Base-by-base conservation (phyloP, 2,329 filamentous ascomycete genomes). In the Ceratocystis alfenasii region DNA sequence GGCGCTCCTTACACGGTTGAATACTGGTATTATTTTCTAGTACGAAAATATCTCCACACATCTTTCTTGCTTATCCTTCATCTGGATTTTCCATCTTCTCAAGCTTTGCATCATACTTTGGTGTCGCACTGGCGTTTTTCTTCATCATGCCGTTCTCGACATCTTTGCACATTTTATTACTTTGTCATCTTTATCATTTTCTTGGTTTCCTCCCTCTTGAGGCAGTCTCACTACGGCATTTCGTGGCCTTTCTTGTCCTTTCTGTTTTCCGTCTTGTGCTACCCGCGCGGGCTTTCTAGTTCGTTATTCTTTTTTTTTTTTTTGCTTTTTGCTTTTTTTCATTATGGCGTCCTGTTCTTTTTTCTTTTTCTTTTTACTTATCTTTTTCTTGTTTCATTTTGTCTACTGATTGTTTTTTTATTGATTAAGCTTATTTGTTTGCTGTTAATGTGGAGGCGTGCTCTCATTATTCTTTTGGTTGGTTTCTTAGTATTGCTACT, bases 301-400 rank as follows among this genome's bases (percentile, higher is more conserved):
- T 66, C 67, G 67, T 68, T 67, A 67, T 65, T 68, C 63, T 61
- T 63, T 68, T 68, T 68, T 1, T 68, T 69, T 69, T 41, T 68
- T 64, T 60, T 33, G 10, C 4, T 55, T 41, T 10, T 36, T 8
- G 1, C 25, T 55, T 17, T 28, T 62, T 45, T 63, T 57, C 46
- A 57, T 30, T 46, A 48, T 30, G 33, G 61, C 64, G 59, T 46
- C 50, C 45, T 63, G 28, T n/a, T 45, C 46, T 62, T 50, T 8
- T 72, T 73, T 73, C 73, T 73, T 33, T 33, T n/a, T 45, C 45
- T 62, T 36, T 15, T 71, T 73, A 72, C 73, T 73, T 61, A 7
- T 66, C 46, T 48, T 66, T 67, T 65, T 62, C 25, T 46, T 62
- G 25, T 61, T 63, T 30, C 45, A 45, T 46, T 63, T 53, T 63